Percentiles rank a stretch among this genome's conserved stretches.
phyloP scores from a whole-genome alignment of 371 early-diverging fungal species.

The Ecytonucleospora hepatopenaei region DNA sequence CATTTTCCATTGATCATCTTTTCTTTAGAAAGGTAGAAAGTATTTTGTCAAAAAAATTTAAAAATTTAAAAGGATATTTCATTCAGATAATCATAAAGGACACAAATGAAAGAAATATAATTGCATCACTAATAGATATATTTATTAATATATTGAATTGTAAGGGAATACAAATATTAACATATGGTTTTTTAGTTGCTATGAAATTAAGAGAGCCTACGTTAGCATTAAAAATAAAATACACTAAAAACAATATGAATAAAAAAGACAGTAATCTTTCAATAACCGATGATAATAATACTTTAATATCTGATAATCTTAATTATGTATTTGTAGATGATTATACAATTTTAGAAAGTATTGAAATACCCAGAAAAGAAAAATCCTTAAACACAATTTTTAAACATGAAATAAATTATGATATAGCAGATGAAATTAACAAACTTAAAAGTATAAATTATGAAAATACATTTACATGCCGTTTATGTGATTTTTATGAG shows the following conservation, averaged over 20 bases:
- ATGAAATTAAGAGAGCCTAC: conserved; percentile 23
- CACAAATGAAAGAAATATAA: conserved; percentile 34
- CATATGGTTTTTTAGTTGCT: conserved; percentile 33
- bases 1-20: no score
- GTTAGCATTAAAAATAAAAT: conserved; percentile 1
- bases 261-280: no score
- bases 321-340: conserved; percentile 48
- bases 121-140: conserved; percentile 47
- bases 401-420: no score
- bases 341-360: conserved; percentile 34
- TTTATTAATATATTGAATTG: conserved; percentile 31
- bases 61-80: not conserved
- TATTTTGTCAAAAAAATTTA: no score
- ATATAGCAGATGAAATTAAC: conserved; percentile 54
- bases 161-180: conserved; percentile 47
- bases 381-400: no score
- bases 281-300: no score
- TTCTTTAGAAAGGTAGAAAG: no score
- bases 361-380: not conserved
- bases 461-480: conserved; percentile 16
- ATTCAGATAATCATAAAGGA: not conserved
- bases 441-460: conserved; percentile 30
- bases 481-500: conserved; percentile 38
- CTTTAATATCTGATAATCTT: conserved; percentile 25
- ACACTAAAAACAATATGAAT: no score